Conservation (phyloP, 1,139 yeast genomes). For the Debaryomyces nepalensis region DNA sequence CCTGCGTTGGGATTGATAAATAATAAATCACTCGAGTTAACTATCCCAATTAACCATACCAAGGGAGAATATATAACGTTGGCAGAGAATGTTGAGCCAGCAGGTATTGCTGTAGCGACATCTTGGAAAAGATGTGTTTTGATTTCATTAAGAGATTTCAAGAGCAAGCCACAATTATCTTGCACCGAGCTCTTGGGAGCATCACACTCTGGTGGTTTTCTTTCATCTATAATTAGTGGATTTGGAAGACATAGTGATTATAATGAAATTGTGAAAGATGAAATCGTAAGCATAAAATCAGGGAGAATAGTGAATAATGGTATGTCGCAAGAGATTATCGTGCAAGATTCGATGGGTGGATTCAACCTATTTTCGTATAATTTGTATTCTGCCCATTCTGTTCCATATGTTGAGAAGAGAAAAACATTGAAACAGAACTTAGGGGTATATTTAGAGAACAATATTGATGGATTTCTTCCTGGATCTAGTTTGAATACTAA, state of each 20-base stretch:
- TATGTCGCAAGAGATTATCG: slow-evolving; percentile 41
- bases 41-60: slow-evolving; percentile 38
- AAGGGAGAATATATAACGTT: slow-evolving; percentile 61
- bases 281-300: slow-evolving; percentile 63
- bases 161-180: slow-evolving; percentile 62
- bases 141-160: slow-evolving; percentile 66
- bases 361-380: slow-evolving; percentile 40
- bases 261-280: slow-evolving; percentile 34
- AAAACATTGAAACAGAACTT: slow-evolving; percentile 36
- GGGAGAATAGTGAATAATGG: slow-evolving; percentile 62
- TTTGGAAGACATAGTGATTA: slow-evolving; percentile 26
- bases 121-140: slow-evolving; percentile 70
- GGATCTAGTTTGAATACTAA: slow-evolving; percentile 36
- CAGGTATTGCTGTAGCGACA: slow-evolving; percentile 75
- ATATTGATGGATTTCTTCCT: slow-evolving; percentile 46
- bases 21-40: slow-evolving; percentile 43
- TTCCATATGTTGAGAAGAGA: slow-evolving; percentile 32
- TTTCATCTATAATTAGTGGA: slow-evolving; percentile 30
- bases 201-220: slow-evolving; percentile 24
- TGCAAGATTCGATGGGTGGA: slow-evolving; percentile 52
- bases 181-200: slow-evolving; percentile 38
- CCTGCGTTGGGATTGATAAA: slow-evolving; percentile 67
- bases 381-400: slow-evolving; percentile 36
- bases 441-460: slow-evolving; percentile 34
- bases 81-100: slow-evolving; percentile 71